Evolutionary conservation across 2,329 filamentous ascomycete genomes (phyloP).

Genomic region (Diaporthe vexans): DNA sequence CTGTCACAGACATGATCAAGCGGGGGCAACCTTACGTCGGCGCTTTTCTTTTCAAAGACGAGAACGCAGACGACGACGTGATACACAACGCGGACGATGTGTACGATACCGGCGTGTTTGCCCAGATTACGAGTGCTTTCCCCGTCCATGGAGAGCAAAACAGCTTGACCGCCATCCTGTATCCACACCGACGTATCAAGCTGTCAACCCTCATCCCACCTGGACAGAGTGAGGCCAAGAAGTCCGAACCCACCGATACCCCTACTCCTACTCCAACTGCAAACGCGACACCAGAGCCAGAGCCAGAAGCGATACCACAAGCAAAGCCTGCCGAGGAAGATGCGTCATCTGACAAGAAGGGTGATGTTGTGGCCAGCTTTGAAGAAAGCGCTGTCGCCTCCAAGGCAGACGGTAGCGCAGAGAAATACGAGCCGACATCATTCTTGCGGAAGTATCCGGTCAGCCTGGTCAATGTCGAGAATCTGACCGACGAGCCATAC

Average conservation of each 20-base stretch:
- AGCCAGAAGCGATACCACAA: conserved; percentile 71
- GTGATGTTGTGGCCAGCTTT: conserved; percentile 96
- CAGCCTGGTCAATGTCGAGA: conserved; percentile 95
- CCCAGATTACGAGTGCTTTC: conserved; percentile 96
- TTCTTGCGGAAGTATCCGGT: conserved; percentile 94
- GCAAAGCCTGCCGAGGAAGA: conserved; percentile 68
- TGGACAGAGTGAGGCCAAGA: conserved; percentile 63
- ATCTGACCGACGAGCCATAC: conserved; percentile 87
- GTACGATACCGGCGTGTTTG: conserved; percentile 96
- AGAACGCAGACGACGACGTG: conserved; percentile 91
- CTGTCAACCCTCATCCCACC: conserved; percentile 87
- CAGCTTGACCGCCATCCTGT: conserved; percentile 91
- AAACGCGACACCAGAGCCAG: conserved; percentile 9
- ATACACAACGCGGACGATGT: conserved; percentile 93
- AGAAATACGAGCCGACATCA: conserved; percentile 86
- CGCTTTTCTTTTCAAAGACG: conserved; percentile 96
- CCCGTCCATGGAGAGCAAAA: conserved; percentile 89
- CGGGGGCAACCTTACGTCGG: conserved; percentile 97
- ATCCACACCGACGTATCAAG: conserved; percentile 94
- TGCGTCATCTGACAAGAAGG: conserved; percentile 76
- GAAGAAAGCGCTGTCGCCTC: conserved; percentile 82
- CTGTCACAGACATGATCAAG: conserved; percentile 97
- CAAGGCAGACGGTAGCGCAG: conserved; percentile 63
- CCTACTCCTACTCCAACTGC: conserved; percentile 52
- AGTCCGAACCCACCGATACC: conserved; percentile 60